Conservation (phyloP, 1,284 basidiomycete genomes). For the Coriolopsis trogii region DNA sequence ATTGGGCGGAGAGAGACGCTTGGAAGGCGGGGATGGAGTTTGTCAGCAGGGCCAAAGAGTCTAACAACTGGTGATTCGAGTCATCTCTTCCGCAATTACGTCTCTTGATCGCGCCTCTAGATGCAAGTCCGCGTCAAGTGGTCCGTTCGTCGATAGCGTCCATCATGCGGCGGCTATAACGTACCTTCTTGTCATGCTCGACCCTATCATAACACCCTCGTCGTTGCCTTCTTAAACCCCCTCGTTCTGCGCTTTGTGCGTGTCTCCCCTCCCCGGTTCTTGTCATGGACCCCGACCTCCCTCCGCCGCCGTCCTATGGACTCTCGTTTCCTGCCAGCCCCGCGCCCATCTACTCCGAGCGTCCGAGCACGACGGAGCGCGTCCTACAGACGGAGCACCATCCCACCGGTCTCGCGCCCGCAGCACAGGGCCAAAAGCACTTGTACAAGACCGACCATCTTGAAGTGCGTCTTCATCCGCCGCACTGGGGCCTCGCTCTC, state of each 20-base stretch:
- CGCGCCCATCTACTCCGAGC: constrained; percentile 31
- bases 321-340: constrained; percentile 14
- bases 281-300: constrained; percentile 21
- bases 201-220: no score
- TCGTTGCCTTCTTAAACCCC: not conserved
- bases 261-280: not conserved
- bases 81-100: constrained; percentile 15
- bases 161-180: constrained; percentile 16
- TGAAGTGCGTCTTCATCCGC: constrained; percentile 43
- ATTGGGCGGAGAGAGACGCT: no score
- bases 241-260: constrained; percentile 1
- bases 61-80: no score
- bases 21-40: no score
- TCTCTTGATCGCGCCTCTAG: constrained; percentile 12
- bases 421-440: constrained; percentile 34
- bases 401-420: constrained; percentile 13
- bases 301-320: constrained; percentile 20
- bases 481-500: constrained; percentile 40
- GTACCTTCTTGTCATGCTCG: no score
- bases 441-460: constrained; percentile 44
- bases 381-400: constrained; percentile 26
- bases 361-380: constrained; percentile 24
- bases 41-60: constrained; percentile 7
- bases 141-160: constrained; percentile 8
- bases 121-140: constrained; percentile 9